These are phyloP conservation scores for Thielaviopsis euricoi DNA, from an alignment of 2,329 filamentous ascomycete genomes.

Conservation along the genomic window DNA sequence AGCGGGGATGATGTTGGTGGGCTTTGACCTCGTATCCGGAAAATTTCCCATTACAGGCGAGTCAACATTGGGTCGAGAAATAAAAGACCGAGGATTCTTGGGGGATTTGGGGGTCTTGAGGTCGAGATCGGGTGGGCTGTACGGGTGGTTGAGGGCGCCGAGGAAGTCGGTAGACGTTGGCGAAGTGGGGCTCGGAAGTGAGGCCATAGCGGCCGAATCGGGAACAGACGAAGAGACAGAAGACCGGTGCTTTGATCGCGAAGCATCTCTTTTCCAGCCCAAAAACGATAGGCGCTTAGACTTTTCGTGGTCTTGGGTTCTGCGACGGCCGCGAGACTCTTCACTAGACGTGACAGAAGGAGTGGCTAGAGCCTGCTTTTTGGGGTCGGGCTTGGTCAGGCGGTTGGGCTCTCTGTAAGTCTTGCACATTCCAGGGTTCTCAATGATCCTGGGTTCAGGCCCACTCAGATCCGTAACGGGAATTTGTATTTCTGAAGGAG, in stretches of 20 bases:
- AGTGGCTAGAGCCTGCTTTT: background rate
- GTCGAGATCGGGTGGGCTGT: background rate
- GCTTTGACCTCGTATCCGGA: background rate
- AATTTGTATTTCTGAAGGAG: constrained; percentile 5
- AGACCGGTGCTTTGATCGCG: background rate
- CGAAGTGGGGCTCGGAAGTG: background rate
- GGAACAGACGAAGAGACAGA: background rate
- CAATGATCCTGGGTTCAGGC: constrained; percentile 8
- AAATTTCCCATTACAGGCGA: background rate
- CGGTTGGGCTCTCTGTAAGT: constrained; percentile 3
- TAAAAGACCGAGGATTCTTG: background rate
- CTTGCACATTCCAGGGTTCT: constrained; percentile 9
- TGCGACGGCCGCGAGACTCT: constrained; percentile 3
- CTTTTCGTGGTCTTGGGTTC: constrained; percentile 4
- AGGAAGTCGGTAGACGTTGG: background rate
- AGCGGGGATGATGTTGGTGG: background rate
- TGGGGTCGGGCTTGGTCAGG: background rate
- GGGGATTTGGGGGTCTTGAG: background rate
- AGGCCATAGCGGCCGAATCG: background rate
- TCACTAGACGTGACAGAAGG: constrained; percentile 6
- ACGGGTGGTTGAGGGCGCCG: background rate
- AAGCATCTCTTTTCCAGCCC: constrained; percentile 8
- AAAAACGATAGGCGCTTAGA: constrained; percentile 8
- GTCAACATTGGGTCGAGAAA: background rate
- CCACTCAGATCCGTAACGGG: constrained; percentile 10